Evolutionary conservation across 2,329 filamentous ascomycete genomes (phyloP).

Genomic region (Stagonosporopsis vannaccii): DNA sequence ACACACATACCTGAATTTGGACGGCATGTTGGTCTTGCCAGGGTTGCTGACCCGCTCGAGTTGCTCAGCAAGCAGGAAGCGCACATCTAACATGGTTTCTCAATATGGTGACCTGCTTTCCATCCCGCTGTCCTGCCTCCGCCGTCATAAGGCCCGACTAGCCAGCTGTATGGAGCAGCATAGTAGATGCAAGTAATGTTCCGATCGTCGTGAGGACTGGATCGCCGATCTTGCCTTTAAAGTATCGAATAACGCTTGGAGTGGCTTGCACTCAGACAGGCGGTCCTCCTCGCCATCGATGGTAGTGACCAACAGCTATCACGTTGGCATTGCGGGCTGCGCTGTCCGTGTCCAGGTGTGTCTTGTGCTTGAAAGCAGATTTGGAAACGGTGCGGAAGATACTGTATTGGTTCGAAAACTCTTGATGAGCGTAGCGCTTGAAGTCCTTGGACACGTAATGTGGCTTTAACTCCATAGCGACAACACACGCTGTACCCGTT

Average conservation of each 20-base stretch:
- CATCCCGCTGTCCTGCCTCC: background rate
- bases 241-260: background rate
- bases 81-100: conserved; percentile 12
- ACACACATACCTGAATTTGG: conserved; percentile 2
- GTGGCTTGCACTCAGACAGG: conserved; percentile 13
- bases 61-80: conserved; percentile 9
- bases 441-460: background rate
- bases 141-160: background rate
- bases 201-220: background rate
- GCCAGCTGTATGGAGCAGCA: background rate
- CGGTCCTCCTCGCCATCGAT: background rate
- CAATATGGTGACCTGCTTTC: conserved; percentile 1
- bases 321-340: background rate
- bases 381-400: background rate
- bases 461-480: background rate
- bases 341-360: background rate
- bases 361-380: background rate
- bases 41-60: background rate
- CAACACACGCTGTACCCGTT: too few relatives aligned
- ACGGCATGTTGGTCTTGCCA: background rate
- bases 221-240: background rate
- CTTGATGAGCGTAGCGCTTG: background rate
- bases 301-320: conserved; percentile 13
- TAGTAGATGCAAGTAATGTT: background rate
- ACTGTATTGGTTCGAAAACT: background rate